A percentile compares a stretch with the other conserved stretches of the same genome.
Conservation (phyloP, 495 filamentous ascomycete genomes). For the Melanomma pulvis-pyrius region DNA sequence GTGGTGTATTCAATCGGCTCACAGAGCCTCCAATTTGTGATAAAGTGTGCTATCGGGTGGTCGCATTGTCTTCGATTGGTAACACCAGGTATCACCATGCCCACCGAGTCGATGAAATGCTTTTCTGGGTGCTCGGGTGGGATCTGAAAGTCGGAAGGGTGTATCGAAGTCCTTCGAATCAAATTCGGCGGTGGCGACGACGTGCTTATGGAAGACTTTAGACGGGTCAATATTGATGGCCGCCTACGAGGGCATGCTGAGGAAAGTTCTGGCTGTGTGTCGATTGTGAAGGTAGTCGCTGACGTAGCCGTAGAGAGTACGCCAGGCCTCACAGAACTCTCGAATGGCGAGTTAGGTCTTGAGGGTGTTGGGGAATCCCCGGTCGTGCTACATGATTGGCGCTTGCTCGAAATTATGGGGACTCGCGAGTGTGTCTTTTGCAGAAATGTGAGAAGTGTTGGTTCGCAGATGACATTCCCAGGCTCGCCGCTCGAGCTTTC, state of each 20-base stretch:
- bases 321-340: background rate
- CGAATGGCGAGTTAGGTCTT: background rate
- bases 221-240: background rate
- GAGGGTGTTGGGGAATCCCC: background rate
- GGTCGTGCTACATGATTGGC: background rate
- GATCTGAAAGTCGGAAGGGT: constrained; percentile 1
- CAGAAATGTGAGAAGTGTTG: background rate
- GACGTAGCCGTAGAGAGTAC: background rate
- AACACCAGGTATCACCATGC: constrained; percentile 30
- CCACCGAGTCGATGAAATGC: constrained; percentile 30
- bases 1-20: constrained; percentile 31
- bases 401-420: background rate
- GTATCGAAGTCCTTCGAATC: background rate
- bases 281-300: background rate
- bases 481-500: background rate
- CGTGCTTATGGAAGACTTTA: background rate
- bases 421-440: background rate
- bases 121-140: constrained; percentile 23
- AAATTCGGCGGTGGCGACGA: background rate
- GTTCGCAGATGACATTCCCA: background rate
- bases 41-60: constrained; percentile 16
- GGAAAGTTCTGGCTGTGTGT: background rate
- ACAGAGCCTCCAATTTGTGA: constrained; percentile 28
- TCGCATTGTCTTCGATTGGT: constrained; percentile 14
- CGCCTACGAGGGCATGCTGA: background rate